Percentiles rank a stretch among this genome's conserved stretches.
phyloP scores from a whole-genome alignment of 768 basidiomycete genomes.

The Lactifluus volemus region DNA sequence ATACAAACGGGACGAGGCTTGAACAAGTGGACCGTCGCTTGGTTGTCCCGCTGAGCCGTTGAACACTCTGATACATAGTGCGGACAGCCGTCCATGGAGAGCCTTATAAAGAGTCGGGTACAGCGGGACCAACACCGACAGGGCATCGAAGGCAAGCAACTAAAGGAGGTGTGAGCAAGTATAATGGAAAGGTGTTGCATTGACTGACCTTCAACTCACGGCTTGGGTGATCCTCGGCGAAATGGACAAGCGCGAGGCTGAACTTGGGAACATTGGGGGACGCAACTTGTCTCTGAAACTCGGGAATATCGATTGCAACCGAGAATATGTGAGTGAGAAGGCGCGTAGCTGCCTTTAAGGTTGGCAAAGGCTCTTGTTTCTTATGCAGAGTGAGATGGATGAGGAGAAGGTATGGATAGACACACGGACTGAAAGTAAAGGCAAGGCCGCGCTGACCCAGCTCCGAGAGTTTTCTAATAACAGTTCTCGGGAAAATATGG shows the following conservation, averaged over 20 bases:
- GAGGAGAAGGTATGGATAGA: conserved; percentile 22
- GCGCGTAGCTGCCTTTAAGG: conserved; percentile 53
- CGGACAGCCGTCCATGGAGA: conserved; percentile 42
- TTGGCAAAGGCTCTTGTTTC: conserved; percentile 61
- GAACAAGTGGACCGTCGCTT: conserved; percentile 31
- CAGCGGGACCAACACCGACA: conserved; percentile 47
- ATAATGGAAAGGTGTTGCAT: not conserved
- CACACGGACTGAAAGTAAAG: conserved; percentile 59
- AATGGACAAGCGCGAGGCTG: conserved; percentile 44
- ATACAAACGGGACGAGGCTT: conserved; percentile 50
- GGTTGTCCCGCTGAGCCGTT: conserved; percentile 43
- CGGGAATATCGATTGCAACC: conserved; percentile 49
- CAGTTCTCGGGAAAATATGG: conserved; percentile 43
- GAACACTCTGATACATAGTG: conserved; percentile 47
- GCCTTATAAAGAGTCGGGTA: conserved; percentile 64
- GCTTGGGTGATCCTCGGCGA: conserved; percentile 45
- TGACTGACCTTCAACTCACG: conserved; percentile 45
- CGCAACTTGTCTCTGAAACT: conserved; percentile 75
- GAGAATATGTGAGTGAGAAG: conserved; percentile 56
- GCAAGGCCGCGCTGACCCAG: conserved; percentile 60
- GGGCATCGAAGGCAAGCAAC: conserved; percentile 36
- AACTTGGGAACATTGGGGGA: conserved; percentile 68
- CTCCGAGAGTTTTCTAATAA: conserved; percentile 65
- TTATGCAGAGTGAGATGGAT: conserved; percentile 28
- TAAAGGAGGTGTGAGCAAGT: conserved; percentile 25